Conservation (phyloP, 2,329 filamentous ascomycete species). For the Cryphonectria carpinicola region DNA sequence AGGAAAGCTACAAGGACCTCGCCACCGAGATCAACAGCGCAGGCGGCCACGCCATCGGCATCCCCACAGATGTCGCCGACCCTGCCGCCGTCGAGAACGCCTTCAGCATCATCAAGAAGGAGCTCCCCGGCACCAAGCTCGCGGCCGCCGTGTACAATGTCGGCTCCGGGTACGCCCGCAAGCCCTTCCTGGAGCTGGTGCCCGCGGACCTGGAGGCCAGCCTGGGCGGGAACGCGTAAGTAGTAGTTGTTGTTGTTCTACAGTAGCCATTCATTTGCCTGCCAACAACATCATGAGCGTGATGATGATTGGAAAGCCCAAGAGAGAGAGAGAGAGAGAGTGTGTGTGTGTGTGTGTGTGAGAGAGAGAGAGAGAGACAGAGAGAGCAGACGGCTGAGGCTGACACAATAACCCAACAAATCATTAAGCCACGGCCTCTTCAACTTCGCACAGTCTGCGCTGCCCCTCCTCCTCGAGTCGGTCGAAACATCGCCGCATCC, state of each 20-base stretch:
- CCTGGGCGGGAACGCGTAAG: slow-evolving; percentile 55
- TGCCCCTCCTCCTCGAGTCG: slow-evolving; percentile 72
- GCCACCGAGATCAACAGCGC: slow-evolving; percentile 68
- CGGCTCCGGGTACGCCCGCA: slow-evolving; percentile 52
- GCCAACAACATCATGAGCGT: neutral
- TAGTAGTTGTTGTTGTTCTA: neutral
- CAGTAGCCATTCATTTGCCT: neutral
- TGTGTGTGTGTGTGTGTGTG: too few relatives aligned
- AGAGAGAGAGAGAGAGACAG: too few relatives aligned
- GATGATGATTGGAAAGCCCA: neutral
- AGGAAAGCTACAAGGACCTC: slow-evolving; percentile 67
- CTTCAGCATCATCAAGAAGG: slow-evolving; percentile 63
- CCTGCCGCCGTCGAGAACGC: slow-evolving; percentile 56
- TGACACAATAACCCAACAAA: neutral
- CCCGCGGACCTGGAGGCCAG: slow-evolving; percentile 53
- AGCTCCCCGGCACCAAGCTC: slow-evolving; percentile 58
- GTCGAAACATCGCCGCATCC: slow-evolving; percentile 62
- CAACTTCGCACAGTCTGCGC: slow-evolving; percentile 71
- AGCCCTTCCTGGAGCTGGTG: slow-evolving; percentile 62
- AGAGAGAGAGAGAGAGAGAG: too few relatives aligned
- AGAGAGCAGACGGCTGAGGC: neutral
- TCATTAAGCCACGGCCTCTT: slow-evolving; percentile 66
- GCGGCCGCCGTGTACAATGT: slow-evolving; percentile 76
- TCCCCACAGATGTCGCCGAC: slow-evolving; percentile 67
- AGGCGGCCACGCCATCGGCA: slow-evolving; percentile 72